These are phyloP conservation scores for Voacanga thouarsii DNA, from an alignment of 257 asterid species.

Conservation along the genomic window DNA sequence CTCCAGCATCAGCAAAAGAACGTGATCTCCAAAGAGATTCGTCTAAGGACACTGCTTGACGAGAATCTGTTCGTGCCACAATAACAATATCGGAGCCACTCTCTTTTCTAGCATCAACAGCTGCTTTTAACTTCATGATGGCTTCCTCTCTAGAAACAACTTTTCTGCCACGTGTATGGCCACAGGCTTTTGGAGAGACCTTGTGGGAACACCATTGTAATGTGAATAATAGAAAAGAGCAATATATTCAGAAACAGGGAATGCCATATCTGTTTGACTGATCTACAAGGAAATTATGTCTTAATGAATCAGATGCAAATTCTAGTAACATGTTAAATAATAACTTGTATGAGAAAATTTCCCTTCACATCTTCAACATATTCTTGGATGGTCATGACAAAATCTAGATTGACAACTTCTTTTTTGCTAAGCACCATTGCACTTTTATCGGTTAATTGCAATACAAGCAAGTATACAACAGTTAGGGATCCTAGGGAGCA, in stretches of 20 bases:
- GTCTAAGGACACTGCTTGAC: constrained; percentile 81
- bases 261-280: background rate
- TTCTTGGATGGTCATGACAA: background rate
- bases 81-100: constrained; percentile 90
- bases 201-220: constrained; percentile 27
- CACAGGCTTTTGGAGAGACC: constrained; percentile 98
- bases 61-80: constrained; percentile 96
- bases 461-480: background rate
- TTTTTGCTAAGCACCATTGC: background rate
- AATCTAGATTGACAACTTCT: background rate
- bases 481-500: background rate
- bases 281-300: background rate
- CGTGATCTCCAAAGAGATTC: constrained; percentile 91
- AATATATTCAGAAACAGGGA: background rate
- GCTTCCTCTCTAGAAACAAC: constrained; percentile 93
- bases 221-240: background rate
- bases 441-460: background rate
- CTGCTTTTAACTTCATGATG: constrained; percentile 72
- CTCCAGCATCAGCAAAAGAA: constrained; percentile 88
- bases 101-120: constrained; percentile 87
- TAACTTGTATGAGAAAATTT: background rate
- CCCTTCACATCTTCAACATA: background rate
- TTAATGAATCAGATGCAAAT: background rate
- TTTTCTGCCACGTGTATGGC: constrained; percentile 87
- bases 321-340: background rate